These are phyloP conservation scores for Saussurea involucrata DNA, from an alignment of 129 eudicot genomes.

Conservation along the genomic window DNA sequence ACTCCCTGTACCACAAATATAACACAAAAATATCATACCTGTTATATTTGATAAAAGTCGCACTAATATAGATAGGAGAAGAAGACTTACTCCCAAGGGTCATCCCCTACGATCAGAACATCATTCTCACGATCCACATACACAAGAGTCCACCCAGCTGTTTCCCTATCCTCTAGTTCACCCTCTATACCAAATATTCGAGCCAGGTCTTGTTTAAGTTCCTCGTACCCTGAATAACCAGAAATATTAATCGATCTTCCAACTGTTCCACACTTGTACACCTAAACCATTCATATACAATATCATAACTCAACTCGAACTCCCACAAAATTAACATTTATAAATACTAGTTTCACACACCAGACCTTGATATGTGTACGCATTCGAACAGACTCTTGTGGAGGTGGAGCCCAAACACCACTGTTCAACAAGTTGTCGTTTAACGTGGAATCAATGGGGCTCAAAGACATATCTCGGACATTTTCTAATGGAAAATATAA, in stretches of 20 bases:
- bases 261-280: slow-evolving; percentile 91
- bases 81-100: slow-evolving; percentile 95
- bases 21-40: background rate
- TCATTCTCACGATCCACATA: slow-evolving; percentile 94
- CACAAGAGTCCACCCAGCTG: slow-evolving; percentile 91
- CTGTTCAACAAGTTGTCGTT: slow-evolving; percentile 68
- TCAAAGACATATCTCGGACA: slow-evolving; percentile 85
- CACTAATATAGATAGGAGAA: background rate
- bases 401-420: slow-evolving; percentile 79
- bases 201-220: slow-evolving; percentile 87
- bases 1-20: slow-evolving; percentile 51
- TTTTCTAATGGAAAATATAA: too few species aligned
- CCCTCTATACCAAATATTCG: slow-evolving; percentile 95
- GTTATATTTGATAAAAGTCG: too few species aligned
- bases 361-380: slow-evolving; percentile 86
- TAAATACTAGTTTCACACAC: background rate
- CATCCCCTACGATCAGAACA: slow-evolving; percentile 92
- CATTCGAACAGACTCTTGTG: slow-evolving; percentile 71
- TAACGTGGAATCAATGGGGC: slow-evolving; percentile 72
- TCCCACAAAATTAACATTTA: background rate
- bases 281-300: slow-evolving; percentile 40
- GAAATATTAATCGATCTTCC: slow-evolving; percentile 89
- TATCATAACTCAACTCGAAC: background rate
- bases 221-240: slow-evolving; percentile 88
- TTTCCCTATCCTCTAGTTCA: slow-evolving; percentile 76